phyloP scores from a whole-genome alignment of 495 filamentous ascomycete species.

The Oidiodendron maius region DNA sequence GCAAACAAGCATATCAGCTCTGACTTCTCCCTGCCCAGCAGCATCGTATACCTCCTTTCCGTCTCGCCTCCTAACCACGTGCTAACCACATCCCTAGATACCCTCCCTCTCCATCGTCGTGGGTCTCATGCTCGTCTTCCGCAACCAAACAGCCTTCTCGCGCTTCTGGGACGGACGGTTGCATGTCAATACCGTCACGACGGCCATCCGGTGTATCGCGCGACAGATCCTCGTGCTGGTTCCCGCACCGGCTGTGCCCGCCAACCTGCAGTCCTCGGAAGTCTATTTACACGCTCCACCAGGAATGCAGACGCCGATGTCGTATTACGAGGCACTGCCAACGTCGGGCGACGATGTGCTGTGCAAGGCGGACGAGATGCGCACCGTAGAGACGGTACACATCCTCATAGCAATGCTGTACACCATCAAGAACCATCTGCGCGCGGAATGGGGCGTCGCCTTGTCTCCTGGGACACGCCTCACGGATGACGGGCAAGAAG shows the following conservation, averaged over 20 bases:
- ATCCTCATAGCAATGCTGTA: conserved; percentile 68
- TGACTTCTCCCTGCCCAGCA: conserved; percentile 53
- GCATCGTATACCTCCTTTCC: conserved; percentile 40
- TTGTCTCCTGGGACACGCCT: conserved; percentile 37
- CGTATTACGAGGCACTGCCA: background rate
- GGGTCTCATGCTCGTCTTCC: conserved; percentile 76
- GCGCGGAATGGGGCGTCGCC: conserved; percentile 65
- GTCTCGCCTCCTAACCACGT: background rate
- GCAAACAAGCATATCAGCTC: conserved; percentile 51
- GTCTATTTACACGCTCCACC: background rate
- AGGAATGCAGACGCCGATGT: background rate
- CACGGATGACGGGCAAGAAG: conserved; percentile 36
- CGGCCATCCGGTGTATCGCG: conserved; percentile 19
- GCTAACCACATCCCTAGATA: conserved; percentile 35
- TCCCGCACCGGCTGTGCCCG: conserved; percentile 13
- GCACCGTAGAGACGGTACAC: conserved; percentile 42
- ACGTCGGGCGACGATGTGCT: conserved; percentile 9
- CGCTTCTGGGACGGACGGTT: conserved; percentile 67
- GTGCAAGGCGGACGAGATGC: conserved; percentile 38
- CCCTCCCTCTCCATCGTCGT: conserved; percentile 76
- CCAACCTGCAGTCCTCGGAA: background rate
- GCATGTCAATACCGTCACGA: conserved; percentile 47
- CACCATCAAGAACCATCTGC: conserved; percentile 68
- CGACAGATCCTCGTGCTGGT: conserved; percentile 20
- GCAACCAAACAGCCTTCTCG: conserved; percentile 62